Base-by-base conservation (phyloP, 352 stramenopile genomes). In the Stephanocyclus meneghinianus region DNA sequence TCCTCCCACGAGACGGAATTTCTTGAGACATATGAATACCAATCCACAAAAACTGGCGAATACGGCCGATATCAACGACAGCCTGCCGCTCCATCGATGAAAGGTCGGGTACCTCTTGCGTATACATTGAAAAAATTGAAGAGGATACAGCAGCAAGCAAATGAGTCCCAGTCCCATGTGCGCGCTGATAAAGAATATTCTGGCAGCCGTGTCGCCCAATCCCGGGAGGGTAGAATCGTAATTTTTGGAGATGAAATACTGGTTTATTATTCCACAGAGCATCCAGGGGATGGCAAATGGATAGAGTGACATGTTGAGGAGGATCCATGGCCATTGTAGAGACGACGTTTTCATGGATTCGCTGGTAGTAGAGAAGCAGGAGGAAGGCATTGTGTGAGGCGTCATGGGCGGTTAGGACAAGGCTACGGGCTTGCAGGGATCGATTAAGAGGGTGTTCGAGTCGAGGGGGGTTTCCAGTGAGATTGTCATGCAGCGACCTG, bases 161-260 rank as follows among this genome's bases (percentile, higher is more conserved):
- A 84, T 48, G 11, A 59, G 62, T 50, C 77, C 77, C 37, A 68
- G 35, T 4, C 62, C 61, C 56, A 84, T 80, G 67, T 84, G 77
- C 9, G 30, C 44, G 3, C 71, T 15, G 35, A 84, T 84, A 26
- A 67, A 72, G 13, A 76, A 69, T 68, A 78, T 80, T n/a, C 60
- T 63, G 3, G 45, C 35, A 11, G 57, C 11, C 10, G 71, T 80
- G 15, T 48, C n/a, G 35, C 56, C 77, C 29, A 84, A 48, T 59
- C 77, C 77, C 21, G 21, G 77, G 15, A 84, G 50, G 21, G 67
- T 64, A 8, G 26, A n/a, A 16, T 67, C 57, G 48, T 56, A 81
- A 21, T 77, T 45, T 26, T 64, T 56, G 18, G 56, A n/a, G 4
- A 80, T 26, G 53, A 77, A 83, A 40, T 8, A 26, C 21, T 26